Percentiles rank a stretch among this genome's conserved stretches.
Evolutionary conservation across 768 basidiomycete species (phyloP).

Genomic region (Hydnum rufescens): DNA sequence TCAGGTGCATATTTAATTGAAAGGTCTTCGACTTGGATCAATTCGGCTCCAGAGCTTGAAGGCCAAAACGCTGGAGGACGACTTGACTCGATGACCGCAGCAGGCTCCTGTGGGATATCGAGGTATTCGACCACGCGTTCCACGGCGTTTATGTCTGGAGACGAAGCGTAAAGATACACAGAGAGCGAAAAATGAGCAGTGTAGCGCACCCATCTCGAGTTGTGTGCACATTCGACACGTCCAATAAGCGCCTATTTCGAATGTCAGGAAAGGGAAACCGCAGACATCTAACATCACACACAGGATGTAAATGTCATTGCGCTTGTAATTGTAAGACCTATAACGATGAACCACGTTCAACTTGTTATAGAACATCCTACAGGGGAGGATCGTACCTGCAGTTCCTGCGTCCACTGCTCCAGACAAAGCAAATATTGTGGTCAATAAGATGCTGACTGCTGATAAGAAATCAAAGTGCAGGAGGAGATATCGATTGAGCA

Average conservation of each 20-base stretch:
- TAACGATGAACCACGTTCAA: background rate
- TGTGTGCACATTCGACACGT: slow-evolving; percentile 31
- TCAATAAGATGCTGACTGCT: slow-evolving; percentile 49
- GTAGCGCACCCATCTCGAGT: slow-evolving; percentile 40
- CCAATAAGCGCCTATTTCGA: slow-evolving; percentile 22
- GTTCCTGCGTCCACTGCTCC: slow-evolving; percentile 23
- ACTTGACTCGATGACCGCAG: slow-evolving; percentile 47
- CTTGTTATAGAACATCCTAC: slow-evolving; percentile 34
- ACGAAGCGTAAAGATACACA: background rate
- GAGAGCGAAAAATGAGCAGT: background rate
- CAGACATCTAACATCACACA: background rate
- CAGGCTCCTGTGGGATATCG: slow-evolving; percentile 72
- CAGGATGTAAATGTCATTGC: slow-evolving; percentile 7
- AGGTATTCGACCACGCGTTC: slow-evolving; percentile 87
- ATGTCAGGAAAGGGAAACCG: background rate
- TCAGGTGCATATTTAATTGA: slow-evolving; percentile 30
- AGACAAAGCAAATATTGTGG: slow-evolving; percentile 55
- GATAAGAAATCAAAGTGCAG: slow-evolving; percentile 69
- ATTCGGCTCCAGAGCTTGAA: slow-evolving; percentile 36
- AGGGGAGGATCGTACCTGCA: slow-evolving; percentile 46
- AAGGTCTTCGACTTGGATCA: slow-evolving; percentile 55
- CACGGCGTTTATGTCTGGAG: slow-evolving; percentile 35
- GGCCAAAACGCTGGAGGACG: slow-evolving; percentile 90
- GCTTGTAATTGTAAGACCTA: slow-evolving; percentile 5
- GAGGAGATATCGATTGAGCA: slow-evolving; percentile 74